Evolutionary conservation across 306 rosid species (phyloP).

Genomic region (Dryas octopetala): DNA sequence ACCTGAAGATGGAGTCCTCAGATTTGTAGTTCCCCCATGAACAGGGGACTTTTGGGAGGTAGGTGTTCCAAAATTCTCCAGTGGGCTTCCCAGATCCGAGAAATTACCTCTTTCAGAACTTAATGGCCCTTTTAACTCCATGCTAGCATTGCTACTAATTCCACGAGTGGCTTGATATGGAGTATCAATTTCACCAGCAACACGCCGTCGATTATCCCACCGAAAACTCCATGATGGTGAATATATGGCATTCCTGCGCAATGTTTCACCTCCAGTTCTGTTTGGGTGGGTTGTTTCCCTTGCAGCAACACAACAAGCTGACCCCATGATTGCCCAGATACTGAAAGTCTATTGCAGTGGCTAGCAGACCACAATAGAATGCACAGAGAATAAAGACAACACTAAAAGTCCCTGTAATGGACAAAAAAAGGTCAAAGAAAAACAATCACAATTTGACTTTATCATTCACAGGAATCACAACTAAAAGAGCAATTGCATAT

Average conservation of each 20-base stretch:
- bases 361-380: too few species aligned
- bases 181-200: constrained; percentile 53
- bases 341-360: too few species aligned
- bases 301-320: neutral
- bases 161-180: constrained; percentile 34
- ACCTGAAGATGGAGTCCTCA: constrained; percentile 60
- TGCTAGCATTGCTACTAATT: constrained; percentile 53
- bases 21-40: constrained; percentile 43
- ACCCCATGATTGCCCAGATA: too few species aligned
- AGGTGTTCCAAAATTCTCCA: constrained; percentile 53
- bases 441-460: too few species aligned
- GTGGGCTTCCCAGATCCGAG: constrained; percentile 52
- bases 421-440: too few species aligned
- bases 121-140: constrained; percentile 60
- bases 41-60: constrained; percentile 56
- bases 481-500: too few species aligned
- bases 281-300: constrained; percentile 9
- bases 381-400: too few species aligned
- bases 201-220: constrained; percentile 54
- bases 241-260: constrained; percentile 40
- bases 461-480: too few species aligned
- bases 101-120: constrained; percentile 61
- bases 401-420: too few species aligned
- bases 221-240: constrained; percentile 59
- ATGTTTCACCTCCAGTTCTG: constrained; percentile 40